Conservation (phyloP, 768 basidiomycete genomes). For the Agaricus subrufescens region DNA sequence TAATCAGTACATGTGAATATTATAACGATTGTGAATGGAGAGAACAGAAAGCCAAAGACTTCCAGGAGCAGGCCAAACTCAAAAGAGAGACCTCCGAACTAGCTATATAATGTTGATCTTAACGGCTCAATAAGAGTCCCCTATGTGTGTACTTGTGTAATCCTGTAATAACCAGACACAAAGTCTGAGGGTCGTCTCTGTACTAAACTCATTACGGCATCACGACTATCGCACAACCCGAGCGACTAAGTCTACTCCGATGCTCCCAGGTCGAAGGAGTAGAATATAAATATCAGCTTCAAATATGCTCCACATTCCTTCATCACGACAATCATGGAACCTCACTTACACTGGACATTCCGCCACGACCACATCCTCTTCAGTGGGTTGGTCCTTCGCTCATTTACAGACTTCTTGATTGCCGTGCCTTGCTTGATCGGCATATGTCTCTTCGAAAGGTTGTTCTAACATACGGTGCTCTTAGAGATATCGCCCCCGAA, state of each 20-base stretch:
- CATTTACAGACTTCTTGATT: conserved; percentile 42
- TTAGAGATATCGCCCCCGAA: not conserved
- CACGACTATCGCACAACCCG: too few relatives aligned
- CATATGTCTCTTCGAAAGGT: conserved; percentile 61
- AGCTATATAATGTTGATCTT: not conserved
- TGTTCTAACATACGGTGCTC: conserved; percentile 19
- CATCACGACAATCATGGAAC: conserved; percentile 12
- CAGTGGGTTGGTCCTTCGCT: conserved; percentile 35
- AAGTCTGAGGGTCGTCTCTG: too few relatives aligned
- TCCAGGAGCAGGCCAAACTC: conserved; percentile 12
- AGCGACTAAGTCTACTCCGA: too few relatives aligned
- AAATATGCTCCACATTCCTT: not conserved
- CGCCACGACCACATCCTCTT: conserved; percentile 34
- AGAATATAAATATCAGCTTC: not conserved
- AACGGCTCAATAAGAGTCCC: not conserved
- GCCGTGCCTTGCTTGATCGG: conserved; percentile 37
- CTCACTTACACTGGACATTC: conserved; percentile 38
- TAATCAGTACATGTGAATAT: conserved; percentile 31
- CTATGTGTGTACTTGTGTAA: too few relatives aligned
- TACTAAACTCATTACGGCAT: too few relatives aligned
- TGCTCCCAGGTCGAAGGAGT: too few relatives aligned
- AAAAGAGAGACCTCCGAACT: not conserved
- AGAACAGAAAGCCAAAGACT: conserved; percentile 44
- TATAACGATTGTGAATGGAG: conserved; percentile 78
- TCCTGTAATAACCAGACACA: too few relatives aligned